These are phyloP conservation scores for Rosa rugosa DNA, from an alignment of 306 rosid genomes.

Conservation along the genomic window DNA sequence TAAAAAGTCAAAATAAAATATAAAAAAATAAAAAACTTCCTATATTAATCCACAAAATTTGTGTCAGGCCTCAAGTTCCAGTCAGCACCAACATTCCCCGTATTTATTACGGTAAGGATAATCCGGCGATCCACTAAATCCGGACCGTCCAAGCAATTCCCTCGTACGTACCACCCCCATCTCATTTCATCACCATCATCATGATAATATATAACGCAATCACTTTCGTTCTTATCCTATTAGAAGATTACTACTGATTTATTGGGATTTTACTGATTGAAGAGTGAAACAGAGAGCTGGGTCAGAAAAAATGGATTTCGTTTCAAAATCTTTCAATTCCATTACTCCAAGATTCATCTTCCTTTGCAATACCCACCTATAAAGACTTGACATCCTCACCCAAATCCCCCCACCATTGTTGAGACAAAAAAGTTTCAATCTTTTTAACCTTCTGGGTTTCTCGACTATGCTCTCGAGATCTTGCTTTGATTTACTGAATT, in stretches of 20 bases:
- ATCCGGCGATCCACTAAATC: neutral
- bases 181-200: neutral
- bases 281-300: neutral
- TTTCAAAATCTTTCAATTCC: slow-evolving; percentile 31
- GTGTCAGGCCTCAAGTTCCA: neutral
- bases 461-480: slow-evolving; percentile 59
- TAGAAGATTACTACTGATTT: neutral
- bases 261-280: neutral
- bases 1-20: too few species aligned
- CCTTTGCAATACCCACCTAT: slow-evolving; percentile 34
- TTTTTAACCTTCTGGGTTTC: neutral
- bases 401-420: neutral
- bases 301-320: slow-evolving; percentile 30
- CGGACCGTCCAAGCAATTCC: neutral
- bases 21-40: neutral
- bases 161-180: neutral
- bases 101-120: neutral
- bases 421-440: neutral
- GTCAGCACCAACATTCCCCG: neutral
- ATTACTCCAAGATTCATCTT: slow-evolving; percentile 32
- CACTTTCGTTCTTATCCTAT: slow-evolving; percentile 9
- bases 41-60: neutral
- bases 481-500: slow-evolving; percentile 49
- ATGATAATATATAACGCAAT: neutral
- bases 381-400: neutral